These are phyloP conservation scores for Cladorrhinum samala DNA, from an alignment of 495 filamentous ascomycete genomes.

Conservation along the genomic window DNA sequence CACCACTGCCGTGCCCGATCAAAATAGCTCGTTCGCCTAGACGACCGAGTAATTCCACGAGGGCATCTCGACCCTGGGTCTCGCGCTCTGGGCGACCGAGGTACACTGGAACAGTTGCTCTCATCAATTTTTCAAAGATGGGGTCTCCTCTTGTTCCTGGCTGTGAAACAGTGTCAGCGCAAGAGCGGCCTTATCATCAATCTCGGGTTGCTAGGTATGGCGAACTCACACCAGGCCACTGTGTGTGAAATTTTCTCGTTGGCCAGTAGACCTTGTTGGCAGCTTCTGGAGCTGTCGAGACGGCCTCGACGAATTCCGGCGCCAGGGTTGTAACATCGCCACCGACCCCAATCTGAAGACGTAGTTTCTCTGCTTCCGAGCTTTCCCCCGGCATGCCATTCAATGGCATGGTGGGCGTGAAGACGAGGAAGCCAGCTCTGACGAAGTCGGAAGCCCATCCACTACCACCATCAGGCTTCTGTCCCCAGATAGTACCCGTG, in stretches of 20 bases:
- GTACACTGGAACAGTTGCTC: not conserved
- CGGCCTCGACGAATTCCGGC: slow-evolving; percentile 22
- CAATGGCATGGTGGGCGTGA: slow-evolving; percentile 39
- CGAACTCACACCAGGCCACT: slow-evolving; percentile 45
- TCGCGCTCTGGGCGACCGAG: slow-evolving; percentile 34
- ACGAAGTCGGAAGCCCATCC: slow-evolving; percentile 50
- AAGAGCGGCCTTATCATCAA: not conserved
- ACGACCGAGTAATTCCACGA: slow-evolving; percentile 27
- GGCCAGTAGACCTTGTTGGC: slow-evolving; percentile 27
- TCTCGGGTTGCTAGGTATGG: no score
- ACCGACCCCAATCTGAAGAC: not conserved
- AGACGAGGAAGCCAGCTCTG: slow-evolving; percentile 41
- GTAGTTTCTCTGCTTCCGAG: no score
- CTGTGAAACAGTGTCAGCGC: not conserved
- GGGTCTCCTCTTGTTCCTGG: slow-evolving; percentile 42
- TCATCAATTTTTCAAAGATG: slow-evolving; percentile 27
- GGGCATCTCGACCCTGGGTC: slow-evolving; percentile 38
- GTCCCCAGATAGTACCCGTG: slow-evolving; percentile 47
- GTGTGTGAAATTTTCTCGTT: slow-evolving; percentile 42
- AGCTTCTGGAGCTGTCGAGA: slow-evolving; percentile 37
- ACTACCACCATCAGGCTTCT: slow-evolving; percentile 43
- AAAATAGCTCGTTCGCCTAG: slow-evolving; percentile 44
- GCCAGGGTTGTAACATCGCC: not conserved
- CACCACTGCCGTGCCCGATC: slow-evolving; percentile 49
- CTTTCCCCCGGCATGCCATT: slow-evolving; percentile 21